phyloP scores from a whole-genome alignment of 352 stramenopile species.

The Phytophthora niederhauseri region DNA sequence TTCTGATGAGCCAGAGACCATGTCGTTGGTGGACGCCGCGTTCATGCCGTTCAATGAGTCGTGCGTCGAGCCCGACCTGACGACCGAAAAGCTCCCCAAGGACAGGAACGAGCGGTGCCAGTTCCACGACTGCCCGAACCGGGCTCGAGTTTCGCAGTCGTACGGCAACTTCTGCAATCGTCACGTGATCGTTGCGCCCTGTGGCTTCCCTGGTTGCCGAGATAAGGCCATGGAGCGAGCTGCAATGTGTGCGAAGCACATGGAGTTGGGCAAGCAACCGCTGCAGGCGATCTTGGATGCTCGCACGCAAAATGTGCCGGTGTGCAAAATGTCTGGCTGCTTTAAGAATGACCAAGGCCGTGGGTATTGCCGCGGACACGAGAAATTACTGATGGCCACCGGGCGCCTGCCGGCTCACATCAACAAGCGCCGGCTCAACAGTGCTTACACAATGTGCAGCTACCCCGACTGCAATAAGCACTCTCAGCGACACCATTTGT shows the following conservation, averaged over 20 bases:
- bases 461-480: conserved; percentile 85
- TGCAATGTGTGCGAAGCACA: conserved; percentile 79
- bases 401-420: conserved; percentile 72
- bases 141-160: conserved; percentile 70
- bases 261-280: conserved; percentile 70
- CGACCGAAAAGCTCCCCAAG: conserved; percentile 58
- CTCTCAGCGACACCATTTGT: conserved; percentile 86
- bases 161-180: conserved; percentile 90
- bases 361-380: conserved; percentile 85
- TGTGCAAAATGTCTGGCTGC: conserved; percentile 76
- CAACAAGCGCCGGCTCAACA: conserved; percentile 88
- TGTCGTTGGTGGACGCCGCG: conserved; percentile 35
- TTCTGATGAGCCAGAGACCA: conserved; percentile 12
- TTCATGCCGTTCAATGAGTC: conserved; percentile 51
- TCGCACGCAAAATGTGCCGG: conserved; percentile 76
- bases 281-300: conserved; percentile 67
- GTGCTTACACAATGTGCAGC: conserved; percentile 90
- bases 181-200: conserved; percentile 85
- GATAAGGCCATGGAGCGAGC: conserved; percentile 67
- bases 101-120: conserved; percentile 74
- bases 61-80: conserved; percentile 55
- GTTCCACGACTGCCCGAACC: conserved; percentile 80
- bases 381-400: conserved; percentile 88
- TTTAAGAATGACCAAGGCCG: conserved; percentile 91
- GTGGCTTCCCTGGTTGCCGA: conserved; percentile 85